A percentile compares a stretch with the other conserved stretches of the same genome.
Conservation (phyloP, 805 yeast genomes). For the Suhomyces sp. region DNA sequence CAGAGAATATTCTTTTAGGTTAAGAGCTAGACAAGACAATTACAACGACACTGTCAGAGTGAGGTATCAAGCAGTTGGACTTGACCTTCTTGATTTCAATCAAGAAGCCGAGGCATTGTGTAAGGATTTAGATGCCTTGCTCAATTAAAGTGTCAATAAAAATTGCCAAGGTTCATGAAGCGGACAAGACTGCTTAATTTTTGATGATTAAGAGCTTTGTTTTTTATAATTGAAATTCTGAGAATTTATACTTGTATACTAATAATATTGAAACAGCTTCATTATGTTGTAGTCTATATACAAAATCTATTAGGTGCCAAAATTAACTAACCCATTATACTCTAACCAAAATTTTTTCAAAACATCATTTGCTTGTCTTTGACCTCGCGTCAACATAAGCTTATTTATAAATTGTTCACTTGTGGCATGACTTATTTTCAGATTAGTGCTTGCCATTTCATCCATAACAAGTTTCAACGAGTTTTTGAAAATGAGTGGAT, state of each 20-base stretch:
- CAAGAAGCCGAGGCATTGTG: slow-evolving; percentile 61
- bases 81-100: slow-evolving; percentile 52
- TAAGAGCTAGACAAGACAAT: slow-evolving; percentile 79
- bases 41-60: slow-evolving; percentile 77
- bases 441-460: slow-evolving; percentile 1
- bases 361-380: slow-evolving; percentile 55
- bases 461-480: slow-evolving; percentile 16
- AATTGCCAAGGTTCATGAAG: not conserved
- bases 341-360: slow-evolving; percentile 65
- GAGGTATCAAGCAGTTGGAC: slow-evolving; percentile 63
- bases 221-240: not conserved
- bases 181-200: not conserved
- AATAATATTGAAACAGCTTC: not conserved
- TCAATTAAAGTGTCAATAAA: slow-evolving; percentile 13
- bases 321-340: slow-evolving; percentile 53
- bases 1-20: slow-evolving; percentile 69
- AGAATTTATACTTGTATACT: not conserved
- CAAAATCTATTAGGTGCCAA: slow-evolving; percentile 7
- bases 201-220: not conserved
- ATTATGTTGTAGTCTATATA: not conserved
- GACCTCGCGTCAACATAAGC: slow-evolving; percentile 62
- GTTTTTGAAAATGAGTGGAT: slow-evolving; percentile 44
- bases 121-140: slow-evolving; percentile 38
- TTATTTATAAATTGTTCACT: slow-evolving; percentile 45
- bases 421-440: not conserved